Evolutionary conservation across 73 alveolate species (phyloP), one percentile per base, ranked within the genome.

Genomic region (Paramecium caudatum): DNA sequence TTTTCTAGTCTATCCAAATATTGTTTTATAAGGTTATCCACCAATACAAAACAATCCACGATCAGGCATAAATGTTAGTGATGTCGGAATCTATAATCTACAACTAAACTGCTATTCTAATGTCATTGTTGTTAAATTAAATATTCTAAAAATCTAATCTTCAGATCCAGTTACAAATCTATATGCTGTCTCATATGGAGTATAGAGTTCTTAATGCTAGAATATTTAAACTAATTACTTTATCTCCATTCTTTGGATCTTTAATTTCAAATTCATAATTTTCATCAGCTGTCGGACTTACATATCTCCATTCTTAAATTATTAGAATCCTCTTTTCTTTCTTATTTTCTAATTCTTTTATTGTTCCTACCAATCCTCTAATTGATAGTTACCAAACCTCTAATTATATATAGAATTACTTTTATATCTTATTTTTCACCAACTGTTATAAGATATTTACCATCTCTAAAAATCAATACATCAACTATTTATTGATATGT

Each of bases 61-160:
- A 74, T 74, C 88, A 0, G 88, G 88, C 88, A 74, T 41, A 74
- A 74, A 74, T 74, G 88, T 39, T 3, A 74, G 17, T n/a, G 88
- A 17, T 16, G 88, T 74, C 7, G 88, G 88, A 36, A 74, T 74
- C 10, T 74, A 25, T 41, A 74, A 74, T 39, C 88, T 36, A 2
- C 68, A 74, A 74, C 43, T 74, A 4, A 74, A 74, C 43, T 6
- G 43, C 19, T 74, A 27, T 13, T 74, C 88, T 2, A 74, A 21
- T n/a, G 43, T 74, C 88, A 74, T 74, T 5, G 88, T 27, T 15
- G 62, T 41, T 47, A 74, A 74, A 74, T 74, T 74, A 74, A 74
- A 74, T 12, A 74, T 74, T 34, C 88, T 74, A 43, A 74, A 74
- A 21, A 74, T 74, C 12, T 74, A 74, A 45, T 74, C 88, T 74